These are phyloP conservation scores for Aureobasidium sp. DNA, from an alignment of 2,329 filamentous ascomycete genomes.

Conservation along the genomic window DNA sequence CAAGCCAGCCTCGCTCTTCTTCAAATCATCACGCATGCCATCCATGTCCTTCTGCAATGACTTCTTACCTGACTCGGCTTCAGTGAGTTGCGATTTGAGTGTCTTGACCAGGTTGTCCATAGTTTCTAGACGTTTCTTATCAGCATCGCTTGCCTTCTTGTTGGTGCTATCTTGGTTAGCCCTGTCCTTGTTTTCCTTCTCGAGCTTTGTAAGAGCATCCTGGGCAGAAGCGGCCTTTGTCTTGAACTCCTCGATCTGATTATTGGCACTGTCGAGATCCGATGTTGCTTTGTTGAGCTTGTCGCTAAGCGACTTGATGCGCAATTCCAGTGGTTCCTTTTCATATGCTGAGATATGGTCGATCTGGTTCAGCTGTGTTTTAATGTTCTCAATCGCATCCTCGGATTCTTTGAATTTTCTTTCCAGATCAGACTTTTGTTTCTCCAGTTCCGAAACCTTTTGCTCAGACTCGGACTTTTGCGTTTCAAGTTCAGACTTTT, in stretches of 20 bases:
- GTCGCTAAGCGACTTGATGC: constrained; percentile 30
- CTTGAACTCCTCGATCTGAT: not conserved
- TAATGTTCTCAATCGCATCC: not conserved
- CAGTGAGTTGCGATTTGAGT: constrained; percentile 47
- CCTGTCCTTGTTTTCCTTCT: constrained; percentile 41
- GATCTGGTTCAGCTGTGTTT: not conserved
- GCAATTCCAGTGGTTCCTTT: constrained; percentile 3
- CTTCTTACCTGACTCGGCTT: constrained; percentile 45
- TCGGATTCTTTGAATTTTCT: not conserved
- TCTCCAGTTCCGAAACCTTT: constrained; percentile 3
- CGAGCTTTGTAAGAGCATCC: constrained; percentile 30
- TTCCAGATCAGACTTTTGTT: constrained; percentile 6
- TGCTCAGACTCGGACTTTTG: constrained; percentile 8
- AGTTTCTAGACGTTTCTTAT: constrained; percentile 47
- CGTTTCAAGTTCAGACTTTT: constrained; percentile 6
- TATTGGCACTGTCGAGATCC: constrained; percentile 34
- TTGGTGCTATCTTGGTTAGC: not conserved
- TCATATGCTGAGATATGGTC: not conserved
- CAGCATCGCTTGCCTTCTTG: constrained; percentile 25
- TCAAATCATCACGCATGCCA: constrained; percentile 30
- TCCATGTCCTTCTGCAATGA: constrained; percentile 39
- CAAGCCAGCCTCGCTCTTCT: constrained; percentile 12
- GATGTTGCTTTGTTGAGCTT: constrained; percentile 40
- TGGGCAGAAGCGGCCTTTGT: constrained; percentile 21
- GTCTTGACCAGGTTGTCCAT: constrained; percentile 50